Evolutionary conservation across 164 flowering plant genomes (phyloP).

Genomic region (Annona cherimola): DNA sequence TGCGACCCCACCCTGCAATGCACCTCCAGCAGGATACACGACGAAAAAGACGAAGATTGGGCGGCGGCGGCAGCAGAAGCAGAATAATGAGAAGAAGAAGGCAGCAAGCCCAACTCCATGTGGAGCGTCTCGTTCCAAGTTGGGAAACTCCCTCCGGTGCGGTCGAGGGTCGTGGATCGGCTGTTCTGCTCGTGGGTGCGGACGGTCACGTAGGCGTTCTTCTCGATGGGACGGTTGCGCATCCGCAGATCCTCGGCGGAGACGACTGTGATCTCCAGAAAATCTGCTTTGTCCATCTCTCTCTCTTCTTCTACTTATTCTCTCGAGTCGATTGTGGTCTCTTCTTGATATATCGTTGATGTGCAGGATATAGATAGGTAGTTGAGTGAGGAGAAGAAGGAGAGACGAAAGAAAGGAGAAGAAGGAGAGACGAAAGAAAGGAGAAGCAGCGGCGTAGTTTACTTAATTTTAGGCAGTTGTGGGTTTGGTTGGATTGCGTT

Average conservation of each 20-base stretch:
- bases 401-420: background rate
- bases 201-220: constrained; percentile 28
- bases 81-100: no score
- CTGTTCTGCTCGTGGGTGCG: constrained; percentile 10
- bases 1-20: background rate
- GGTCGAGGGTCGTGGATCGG: constrained; percentile 20
- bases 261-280: constrained; percentile 35
- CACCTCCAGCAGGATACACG: constrained; percentile 2
- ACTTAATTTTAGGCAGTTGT: no score
- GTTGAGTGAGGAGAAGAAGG: no score
- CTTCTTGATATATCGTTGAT: no score
- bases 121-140: constrained; percentile 42
- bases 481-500: no score
- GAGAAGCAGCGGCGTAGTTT: background rate
- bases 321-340: background rate
- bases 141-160: constrained; percentile 36
- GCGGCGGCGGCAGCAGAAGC: no score
- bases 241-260: constrained; percentile 33
- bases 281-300: background rate
- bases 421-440: background rate
- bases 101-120: background rate
- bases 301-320: background rate
- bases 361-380: no score
- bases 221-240: constrained; percentile 24
- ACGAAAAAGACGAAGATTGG: background rate